Percentiles rank a stretch among this genome's conserved stretches.
These are phyloP conservation scores for Colletotrichum siamense DNA, from an alignment of 2,329 filamentous ascomycete genomes.

Conservation along the genomic window DNA sequence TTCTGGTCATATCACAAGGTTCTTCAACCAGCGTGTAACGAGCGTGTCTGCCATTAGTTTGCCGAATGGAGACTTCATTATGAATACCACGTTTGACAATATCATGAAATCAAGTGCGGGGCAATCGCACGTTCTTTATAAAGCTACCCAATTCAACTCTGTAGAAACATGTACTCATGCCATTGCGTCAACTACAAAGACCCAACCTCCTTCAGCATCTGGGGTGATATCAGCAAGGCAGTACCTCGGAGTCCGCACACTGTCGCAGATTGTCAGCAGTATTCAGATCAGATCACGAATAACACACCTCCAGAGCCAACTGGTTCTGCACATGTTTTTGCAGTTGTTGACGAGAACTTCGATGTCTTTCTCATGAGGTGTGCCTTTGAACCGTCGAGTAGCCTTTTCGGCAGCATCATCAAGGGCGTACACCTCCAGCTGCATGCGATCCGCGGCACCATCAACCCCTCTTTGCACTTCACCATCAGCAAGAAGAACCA, in stretches of 20 bases:
- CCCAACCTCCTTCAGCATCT: background rate
- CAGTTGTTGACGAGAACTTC: background rate
- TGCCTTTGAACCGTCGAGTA: background rate
- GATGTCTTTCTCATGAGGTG: background rate
- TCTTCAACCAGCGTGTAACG: background rate
- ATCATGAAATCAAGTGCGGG: background rate
- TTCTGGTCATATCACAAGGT: background rate
- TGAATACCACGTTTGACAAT: background rate
- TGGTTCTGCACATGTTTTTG: background rate
- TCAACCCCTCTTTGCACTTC: background rate
- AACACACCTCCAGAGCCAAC: background rate
- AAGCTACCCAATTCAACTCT: background rate
- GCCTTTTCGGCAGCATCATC: background rate
- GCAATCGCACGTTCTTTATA: background rate
- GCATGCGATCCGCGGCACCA: background rate
- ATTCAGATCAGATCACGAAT: background rate
- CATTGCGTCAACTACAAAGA: background rate
- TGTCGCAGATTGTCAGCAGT: background rate
- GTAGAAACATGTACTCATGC: background rate
- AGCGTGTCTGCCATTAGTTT: background rate
- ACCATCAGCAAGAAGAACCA: background rate
- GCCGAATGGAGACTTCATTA: background rate
- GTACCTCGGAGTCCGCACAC: background rate
- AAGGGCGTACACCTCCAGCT: background rate
- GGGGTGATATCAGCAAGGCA: background rate